These are phyloP conservation scores for Perilla frutescens DNA, from an alignment of 257 asterid species.

Conservation along the genomic window DNA sequence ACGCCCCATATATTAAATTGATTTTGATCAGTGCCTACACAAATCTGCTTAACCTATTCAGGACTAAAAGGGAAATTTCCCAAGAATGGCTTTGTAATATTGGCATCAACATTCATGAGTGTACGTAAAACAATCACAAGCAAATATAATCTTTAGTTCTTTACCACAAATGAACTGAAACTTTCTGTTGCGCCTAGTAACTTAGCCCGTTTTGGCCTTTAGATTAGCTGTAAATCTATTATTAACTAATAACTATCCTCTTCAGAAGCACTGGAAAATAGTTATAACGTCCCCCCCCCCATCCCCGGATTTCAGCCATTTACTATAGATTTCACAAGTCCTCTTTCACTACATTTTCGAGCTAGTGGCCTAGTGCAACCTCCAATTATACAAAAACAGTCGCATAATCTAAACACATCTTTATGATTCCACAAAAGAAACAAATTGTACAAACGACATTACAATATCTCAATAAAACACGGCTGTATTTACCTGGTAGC, in stretches of 20 bases:
- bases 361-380: background rate
- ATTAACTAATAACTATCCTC: too few relatives aligned
- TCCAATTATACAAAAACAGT: constrained; percentile 1
- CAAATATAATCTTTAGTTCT: background rate
- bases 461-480: background rate
- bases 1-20: constrained; percentile 9
- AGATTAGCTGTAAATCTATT: background rate
- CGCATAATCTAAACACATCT: background rate
- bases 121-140: background rate
- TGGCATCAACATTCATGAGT: background rate
- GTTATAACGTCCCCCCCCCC: background rate
- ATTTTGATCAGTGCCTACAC: background rate
- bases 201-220: constrained; percentile 4
- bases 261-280: background rate
- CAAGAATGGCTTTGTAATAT: constrained; percentile 18
- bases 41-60: constrained; percentile 23
- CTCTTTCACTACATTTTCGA: constrained; percentile 15
- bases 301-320: background rate
- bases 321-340: background rate
- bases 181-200: background rate
- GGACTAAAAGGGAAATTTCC: constrained; percentile 15
- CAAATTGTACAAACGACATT: background rate
- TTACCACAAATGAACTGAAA: background rate
- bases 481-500: constrained; percentile 72
- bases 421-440: background rate